phyloP scores from a whole-genome alignment of 345 rosid genomes.

The Geranium rotundifolium region DNA sequence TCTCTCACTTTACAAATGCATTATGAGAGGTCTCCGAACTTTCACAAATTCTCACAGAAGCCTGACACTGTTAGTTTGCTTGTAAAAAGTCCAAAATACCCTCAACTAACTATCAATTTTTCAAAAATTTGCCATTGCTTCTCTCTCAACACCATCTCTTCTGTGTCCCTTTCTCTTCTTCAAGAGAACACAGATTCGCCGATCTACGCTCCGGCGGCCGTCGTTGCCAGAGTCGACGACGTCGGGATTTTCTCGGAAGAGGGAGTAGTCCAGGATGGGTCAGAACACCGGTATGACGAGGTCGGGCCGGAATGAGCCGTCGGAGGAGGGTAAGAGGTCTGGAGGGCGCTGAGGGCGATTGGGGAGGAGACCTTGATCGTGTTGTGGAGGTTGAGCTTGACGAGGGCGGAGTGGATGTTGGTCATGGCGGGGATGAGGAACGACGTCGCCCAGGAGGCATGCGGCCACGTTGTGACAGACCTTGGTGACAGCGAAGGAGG shows the following conservation, averaged over 20 bases:
- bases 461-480: conserved; percentile 60
- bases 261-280: conserved; percentile 78
- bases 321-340: conserved; percentile 83
- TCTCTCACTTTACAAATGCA: no score
- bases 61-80: no score
- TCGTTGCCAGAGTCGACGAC: conserved; percentile 81
- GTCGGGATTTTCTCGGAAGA: conserved; percentile 85
- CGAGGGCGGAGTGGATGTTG: conserved; percentile 67
- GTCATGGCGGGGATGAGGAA: conserved; percentile 73
- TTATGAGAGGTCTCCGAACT: no score
- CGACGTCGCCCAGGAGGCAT: conserved; percentile 52
- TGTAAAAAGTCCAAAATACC: no score
- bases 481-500: conserved; percentile 52
- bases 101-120: no score
- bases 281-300: conserved; percentile 57
- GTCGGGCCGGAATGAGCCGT: conserved; percentile 79
- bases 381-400: conserved; percentile 45
- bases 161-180: no score
- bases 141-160: no score
- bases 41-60: no score
- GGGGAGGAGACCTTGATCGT: conserved; percentile 78
- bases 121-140: no score
- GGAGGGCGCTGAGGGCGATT: conserved; percentile 70
- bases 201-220: no score
- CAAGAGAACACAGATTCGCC: no score